Conservation (phyloP, 192 early-diverging fungal genomes). For the Coemansia sp. region DNA sequence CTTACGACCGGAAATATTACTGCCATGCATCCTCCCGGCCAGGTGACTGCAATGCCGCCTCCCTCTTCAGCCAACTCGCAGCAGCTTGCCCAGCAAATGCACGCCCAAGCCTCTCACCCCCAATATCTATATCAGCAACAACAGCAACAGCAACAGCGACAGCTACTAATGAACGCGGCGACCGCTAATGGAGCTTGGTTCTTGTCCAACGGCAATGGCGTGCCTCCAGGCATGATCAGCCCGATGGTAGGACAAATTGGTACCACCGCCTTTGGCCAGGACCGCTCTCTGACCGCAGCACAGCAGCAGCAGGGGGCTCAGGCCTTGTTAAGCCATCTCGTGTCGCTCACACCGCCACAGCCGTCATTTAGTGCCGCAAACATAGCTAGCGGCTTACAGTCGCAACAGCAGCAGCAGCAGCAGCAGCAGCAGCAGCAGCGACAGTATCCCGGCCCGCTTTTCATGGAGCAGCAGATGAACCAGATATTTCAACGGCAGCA, state of each 20-base stretch:
- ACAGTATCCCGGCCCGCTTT: not conserved
- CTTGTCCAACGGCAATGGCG: not conserved
- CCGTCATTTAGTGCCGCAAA: not conserved
- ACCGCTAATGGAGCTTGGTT: not conserved
- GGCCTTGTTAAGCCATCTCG: not conserved
- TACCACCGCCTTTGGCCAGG: not conserved
- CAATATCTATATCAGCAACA: slow-evolving; percentile 29
- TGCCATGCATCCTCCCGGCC: slow-evolving; percentile 18
- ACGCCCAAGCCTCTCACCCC: slow-evolving; percentile 6
- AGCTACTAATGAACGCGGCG: slow-evolving; percentile 8
- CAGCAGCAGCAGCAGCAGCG: slow-evolving; percentile 5
- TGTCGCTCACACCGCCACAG: slow-evolving; percentile 13
- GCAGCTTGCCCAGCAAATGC: slow-evolving; percentile 11
- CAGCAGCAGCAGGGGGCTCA: slow-evolving; percentile 7
- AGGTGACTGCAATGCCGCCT: slow-evolving; percentile 8
- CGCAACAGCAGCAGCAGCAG: not conserved
- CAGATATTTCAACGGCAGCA: not conserved
- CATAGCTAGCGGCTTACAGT: not conserved
- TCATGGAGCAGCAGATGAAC: not conserved
- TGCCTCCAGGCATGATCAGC: not conserved
- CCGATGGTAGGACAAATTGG: not conserved
- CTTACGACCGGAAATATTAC: slow-evolving; percentile 11
- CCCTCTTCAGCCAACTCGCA: not conserved
- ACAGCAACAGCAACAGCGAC: slow-evolving; percentile 18
- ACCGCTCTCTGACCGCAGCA: slow-evolving; percentile 8